phyloP scores from a whole-genome alignment of 2,329 filamentous ascomycete species.

The Cercospora janseana region DNA sequence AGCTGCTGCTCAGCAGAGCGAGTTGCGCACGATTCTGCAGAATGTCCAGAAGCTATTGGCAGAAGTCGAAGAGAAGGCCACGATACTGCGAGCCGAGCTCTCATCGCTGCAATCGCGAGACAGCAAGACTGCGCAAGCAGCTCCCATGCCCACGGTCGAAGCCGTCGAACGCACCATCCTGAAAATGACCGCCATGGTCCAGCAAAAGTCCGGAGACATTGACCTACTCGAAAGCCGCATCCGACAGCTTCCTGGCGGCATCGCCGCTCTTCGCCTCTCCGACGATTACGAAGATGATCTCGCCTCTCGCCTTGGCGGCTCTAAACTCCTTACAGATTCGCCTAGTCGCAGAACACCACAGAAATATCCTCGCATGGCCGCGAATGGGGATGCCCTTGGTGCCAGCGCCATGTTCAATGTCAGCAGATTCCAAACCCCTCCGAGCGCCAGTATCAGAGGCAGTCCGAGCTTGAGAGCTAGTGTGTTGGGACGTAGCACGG shows the following conservation, averaged over 20 bases:
- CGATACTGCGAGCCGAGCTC: conserved; percentile 75
- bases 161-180: conserved; percentile 86
- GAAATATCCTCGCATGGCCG: conserved; percentile 28
- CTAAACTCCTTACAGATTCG: conserved; percentile 30
- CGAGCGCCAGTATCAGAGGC: conserved; percentile 16
- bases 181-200: conserved; percentile 89
- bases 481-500: conserved; percentile 29
- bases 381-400: conserved; percentile 37
- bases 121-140: conserved; percentile 33
- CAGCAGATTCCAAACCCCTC: conserved; percentile 33
- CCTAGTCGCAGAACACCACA: conserved; percentile 41
- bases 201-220: conserved; percentile 86
- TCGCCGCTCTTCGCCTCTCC: conserved; percentile 33
- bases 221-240: conserved; percentile 87
- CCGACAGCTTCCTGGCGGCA: conserved; percentile 57
- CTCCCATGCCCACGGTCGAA: conserved; percentile 77
- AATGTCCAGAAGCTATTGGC: conserved; percentile 71
- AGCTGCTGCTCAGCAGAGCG: conserved; percentile 77
- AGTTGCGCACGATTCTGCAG: conserved; percentile 73
- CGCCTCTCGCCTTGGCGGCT: conserved; percentile 32
- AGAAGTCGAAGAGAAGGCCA: conserved; percentile 76
- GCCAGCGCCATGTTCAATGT: conserved; percentile 38
- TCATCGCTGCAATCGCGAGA: conserved; percentile 49
- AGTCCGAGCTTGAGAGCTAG: conserved; percentile 32
- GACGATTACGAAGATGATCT: conserved; percentile 38